Conservation (phyloP, 2,329 filamentous ascomycete species). For the Pleomassaria siparia region DNA sequence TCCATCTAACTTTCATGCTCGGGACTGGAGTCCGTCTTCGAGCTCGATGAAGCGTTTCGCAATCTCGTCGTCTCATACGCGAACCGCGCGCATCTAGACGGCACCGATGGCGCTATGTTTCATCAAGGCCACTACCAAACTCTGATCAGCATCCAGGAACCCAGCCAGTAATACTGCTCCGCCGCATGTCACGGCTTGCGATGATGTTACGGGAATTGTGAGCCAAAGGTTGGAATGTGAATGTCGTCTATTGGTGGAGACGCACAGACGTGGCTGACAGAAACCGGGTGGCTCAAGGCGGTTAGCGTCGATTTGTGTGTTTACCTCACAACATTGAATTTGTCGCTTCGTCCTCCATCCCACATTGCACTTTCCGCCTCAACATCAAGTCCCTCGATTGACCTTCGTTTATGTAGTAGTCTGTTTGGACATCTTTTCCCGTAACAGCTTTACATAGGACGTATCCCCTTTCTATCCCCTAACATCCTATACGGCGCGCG, state of each 20-base stretch:
- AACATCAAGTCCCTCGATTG: conserved; percentile 16
- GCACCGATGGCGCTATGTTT: too few species aligned
- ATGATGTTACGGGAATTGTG: neutral
- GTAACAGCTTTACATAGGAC: conserved; percentile 22
- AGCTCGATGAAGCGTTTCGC: too few species aligned
- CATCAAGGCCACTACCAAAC: too few species aligned
- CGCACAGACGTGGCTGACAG: neutral
- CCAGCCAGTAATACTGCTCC: too few species aligned
- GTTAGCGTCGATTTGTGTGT: conserved; percentile 20
- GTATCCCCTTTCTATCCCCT: conserved; percentile 33
- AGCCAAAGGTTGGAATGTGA: neutral
- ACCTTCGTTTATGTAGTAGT: conserved; percentile 19
- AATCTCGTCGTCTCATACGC: too few species aligned
- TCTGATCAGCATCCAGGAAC: too few species aligned
- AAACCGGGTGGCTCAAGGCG: neutral
- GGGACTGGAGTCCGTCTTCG: too few species aligned
- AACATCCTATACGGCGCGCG: conserved; percentile 31
- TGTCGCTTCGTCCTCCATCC: conserved; percentile 22
- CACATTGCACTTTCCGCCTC: conserved; percentile 35
- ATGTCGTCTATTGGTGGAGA: neutral
- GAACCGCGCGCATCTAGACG: too few species aligned
- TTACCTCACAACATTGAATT: conserved; percentile 23
- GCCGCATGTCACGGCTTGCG: too few species aligned
- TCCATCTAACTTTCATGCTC: too few species aligned
- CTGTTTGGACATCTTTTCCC: conserved; percentile 18